phyloP scores from a whole-genome alignment of 164 flowering plant species.

The Nelumbo lutea region DNA sequence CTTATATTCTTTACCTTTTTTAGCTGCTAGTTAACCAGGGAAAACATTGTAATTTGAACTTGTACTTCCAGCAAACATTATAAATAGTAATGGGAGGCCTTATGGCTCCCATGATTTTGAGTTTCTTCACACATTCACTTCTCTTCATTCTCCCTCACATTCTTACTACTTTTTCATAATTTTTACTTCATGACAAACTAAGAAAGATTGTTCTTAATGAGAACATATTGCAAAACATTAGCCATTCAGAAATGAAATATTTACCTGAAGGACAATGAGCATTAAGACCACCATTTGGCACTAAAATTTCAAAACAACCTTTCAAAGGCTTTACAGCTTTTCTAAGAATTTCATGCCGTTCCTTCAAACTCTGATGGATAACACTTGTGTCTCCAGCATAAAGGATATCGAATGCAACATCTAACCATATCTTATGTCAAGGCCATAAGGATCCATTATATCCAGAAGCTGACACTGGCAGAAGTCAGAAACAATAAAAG shows the following conservation, averaged over 20 bases:
- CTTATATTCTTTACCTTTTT: no score
- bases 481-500: constrained; percentile 27
- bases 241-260: not conserved
- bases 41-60: no score
- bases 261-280: constrained; percentile 51
- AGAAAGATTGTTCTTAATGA: not conserved
- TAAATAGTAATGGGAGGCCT: no score
- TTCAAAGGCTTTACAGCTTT: constrained; percentile 77
- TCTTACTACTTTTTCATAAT: no score
- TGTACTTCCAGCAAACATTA: no score
- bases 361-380: constrained; percentile 87
- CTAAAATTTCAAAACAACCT: constrained; percentile 74
- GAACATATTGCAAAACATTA: not conserved
- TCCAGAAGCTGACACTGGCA: not conserved
- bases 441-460: constrained; percentile 20
- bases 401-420: constrained; percentile 95
- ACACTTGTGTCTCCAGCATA: constrained; percentile 98
- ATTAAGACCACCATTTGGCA: constrained; percentile 81
- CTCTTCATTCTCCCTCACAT: no score
- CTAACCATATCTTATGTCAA: constrained; percentile 45
- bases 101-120: no score
- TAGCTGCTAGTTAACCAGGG: no score
- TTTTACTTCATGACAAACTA: no score
- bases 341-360: constrained; percentile 73
- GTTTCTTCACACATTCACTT: no score